phyloP scores from a whole-genome alignment of 1,139 yeast species.

The Blastobotrys apis region DNA sequence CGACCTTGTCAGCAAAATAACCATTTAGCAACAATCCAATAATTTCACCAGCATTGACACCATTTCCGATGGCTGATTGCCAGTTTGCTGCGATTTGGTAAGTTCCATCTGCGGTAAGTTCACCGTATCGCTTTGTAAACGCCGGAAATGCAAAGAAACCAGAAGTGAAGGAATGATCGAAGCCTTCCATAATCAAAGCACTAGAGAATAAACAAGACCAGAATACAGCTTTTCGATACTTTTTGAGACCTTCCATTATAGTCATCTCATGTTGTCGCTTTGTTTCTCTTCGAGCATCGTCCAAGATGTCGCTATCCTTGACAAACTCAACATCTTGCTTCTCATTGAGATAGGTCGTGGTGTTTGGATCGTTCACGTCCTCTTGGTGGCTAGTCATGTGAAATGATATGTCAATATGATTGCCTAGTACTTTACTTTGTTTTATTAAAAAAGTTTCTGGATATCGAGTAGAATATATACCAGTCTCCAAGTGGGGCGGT shows the following conservation, averaged over 20 bases:
- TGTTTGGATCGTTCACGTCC: not conserved
- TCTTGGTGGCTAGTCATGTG: not conserved
- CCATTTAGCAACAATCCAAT: slow-evolving; percentile 40
- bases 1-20: slow-evolving; percentile 32
- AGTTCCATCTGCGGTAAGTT: slow-evolving; percentile 16
- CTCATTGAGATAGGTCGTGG: slow-evolving; percentile 17
- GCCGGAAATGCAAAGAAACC: slow-evolving; percentile 43
- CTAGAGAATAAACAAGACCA: slow-evolving; percentile 27
- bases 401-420: too few relatives aligned
- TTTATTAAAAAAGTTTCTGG: too few relatives aligned
- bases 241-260: slow-evolving; percentile 14
- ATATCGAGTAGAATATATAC: too few relatives aligned
- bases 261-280: not conserved
- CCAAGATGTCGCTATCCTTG: slow-evolving; percentile 29
- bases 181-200: slow-evolving; percentile 47
- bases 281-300: not conserved
- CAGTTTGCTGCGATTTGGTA: slow-evolving; percentile 40
- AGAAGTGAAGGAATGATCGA: slow-evolving; percentile 39
- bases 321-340: slow-evolving; percentile 31
- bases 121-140: slow-evolving; percentile 42
- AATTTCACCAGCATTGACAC: slow-evolving; percentile 36
- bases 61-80: slow-evolving; percentile 43
- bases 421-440: too few relatives aligned
- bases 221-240: slow-evolving; percentile 26
- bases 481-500: too few relatives aligned